Evolutionary conservation across 768 basidiomycete genomes (phyloP).

Genomic region (Pleurotus tuoliensis): DNA sequence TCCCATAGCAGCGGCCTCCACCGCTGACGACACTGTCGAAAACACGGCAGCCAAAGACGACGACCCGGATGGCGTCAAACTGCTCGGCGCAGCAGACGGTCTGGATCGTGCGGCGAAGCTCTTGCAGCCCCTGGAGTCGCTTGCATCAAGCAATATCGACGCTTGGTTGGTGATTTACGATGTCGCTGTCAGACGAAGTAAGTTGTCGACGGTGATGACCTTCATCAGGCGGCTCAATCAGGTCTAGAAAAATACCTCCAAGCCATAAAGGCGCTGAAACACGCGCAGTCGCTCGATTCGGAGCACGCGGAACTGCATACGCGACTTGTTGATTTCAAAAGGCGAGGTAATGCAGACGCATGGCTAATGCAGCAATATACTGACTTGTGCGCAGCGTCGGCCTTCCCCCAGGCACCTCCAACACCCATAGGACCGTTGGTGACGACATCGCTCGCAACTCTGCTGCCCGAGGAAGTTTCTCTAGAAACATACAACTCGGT

Average conservation of each 20-base stretch:
- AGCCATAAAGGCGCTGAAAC: conserved; percentile 64
- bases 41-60: conserved; percentile 63
- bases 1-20: conserved; percentile 23
- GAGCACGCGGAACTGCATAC: conserved; percentile 68
- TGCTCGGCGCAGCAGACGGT: conserved; percentile 57
- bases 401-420: conserved; percentile 37
- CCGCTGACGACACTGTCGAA: conserved; percentile 72
- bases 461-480: conserved; percentile 56
- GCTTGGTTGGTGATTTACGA: conserved; percentile 78
- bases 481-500: conserved; percentile 71
- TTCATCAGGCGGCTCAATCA: background rate
- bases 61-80: conserved; percentile 77
- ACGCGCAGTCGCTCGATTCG: conserved; percentile 48
- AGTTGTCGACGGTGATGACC: conserved; percentile 20
- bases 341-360: conserved; percentile 34
- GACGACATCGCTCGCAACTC: conserved; percentile 36
- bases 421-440: conserved; percentile 49
- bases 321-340: conserved; percentile 62
- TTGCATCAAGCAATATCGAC: conserved; percentile 52
- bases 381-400: conserved; percentile 33
- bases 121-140: conserved; percentile 55
- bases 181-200: conserved; percentile 78
- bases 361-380: background rate
- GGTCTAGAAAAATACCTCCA: conserved; percentile 75
- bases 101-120: conserved; percentile 75